Evolutionary conservation across 352 stramenopile genomes (phyloP).

Genomic region (Halophytophthora polymorphica): DNA sequence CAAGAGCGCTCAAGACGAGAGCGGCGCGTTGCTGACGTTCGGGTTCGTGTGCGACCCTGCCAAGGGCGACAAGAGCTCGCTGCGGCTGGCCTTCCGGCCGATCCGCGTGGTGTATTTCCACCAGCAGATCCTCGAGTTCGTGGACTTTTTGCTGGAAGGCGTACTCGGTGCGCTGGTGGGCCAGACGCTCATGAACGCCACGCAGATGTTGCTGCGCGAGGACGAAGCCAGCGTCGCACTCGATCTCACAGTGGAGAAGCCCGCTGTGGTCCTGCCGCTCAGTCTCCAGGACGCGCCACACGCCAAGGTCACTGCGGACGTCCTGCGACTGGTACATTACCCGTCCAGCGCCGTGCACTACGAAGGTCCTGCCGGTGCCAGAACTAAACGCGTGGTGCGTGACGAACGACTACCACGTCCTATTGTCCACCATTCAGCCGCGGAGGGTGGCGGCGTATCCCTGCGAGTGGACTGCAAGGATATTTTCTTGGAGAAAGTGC

Average conservation of each 20-base stretch:
- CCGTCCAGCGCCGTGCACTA: slow-evolving; percentile 60
- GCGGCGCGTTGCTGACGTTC: slow-evolving; percentile 24
- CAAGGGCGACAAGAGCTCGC: slow-evolving; percentile 32
- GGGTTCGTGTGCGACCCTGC: slow-evolving; percentile 18
- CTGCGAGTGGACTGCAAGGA: slow-evolving; percentile 37
- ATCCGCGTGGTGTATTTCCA: slow-evolving; percentile 83
- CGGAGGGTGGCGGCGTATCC: slow-evolving; percentile 18
- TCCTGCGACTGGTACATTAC: slow-evolving; percentile 55
- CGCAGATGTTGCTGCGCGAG: slow-evolving; percentile 66
- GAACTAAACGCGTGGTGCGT: slow-evolving; percentile 30
- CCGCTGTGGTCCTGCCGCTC: slow-evolving; percentile 66
- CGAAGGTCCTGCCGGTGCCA: slow-evolving; percentile 24
- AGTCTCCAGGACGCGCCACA: slow-evolving; percentile 50
- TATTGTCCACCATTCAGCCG: slow-evolving; percentile 9
- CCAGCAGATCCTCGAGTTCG: slow-evolving; percentile 79
- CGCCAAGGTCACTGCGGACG: slow-evolving; percentile 52
- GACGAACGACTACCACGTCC: slow-evolving; percentile 15
- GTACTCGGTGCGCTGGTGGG: slow-evolving; percentile 71
- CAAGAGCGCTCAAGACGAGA: slow-evolving; percentile 3
- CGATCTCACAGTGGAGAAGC: slow-evolving; percentile 49
- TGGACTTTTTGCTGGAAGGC: slow-evolving; percentile 81
- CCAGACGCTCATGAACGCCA: slow-evolving; percentile 66
- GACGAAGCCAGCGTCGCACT: slow-evolving; percentile 56
- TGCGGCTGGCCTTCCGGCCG: slow-evolving; percentile 55
- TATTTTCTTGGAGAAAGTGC: slow-evolving; percentile 50